These are phyloP conservation scores for Clitopilus passeckerianus DNA, from an alignment of 768 basidiomycete genomes.

Conservation along the genomic window DNA sequence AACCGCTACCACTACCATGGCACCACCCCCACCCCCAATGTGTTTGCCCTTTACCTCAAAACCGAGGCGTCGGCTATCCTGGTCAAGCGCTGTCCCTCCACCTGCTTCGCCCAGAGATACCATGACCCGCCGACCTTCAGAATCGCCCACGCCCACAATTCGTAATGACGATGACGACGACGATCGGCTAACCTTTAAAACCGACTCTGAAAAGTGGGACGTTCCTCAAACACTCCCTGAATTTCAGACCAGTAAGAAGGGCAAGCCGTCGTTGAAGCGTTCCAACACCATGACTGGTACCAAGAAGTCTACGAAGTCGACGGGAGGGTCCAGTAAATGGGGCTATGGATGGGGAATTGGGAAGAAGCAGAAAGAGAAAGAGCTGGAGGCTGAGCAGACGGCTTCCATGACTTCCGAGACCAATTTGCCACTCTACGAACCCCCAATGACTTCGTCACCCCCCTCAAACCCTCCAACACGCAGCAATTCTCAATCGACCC, in stretches of 20 bases:
- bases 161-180: slow-evolving; percentile 34
- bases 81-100: slow-evolving; percentile 35
- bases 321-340: slow-evolving; percentile 38
- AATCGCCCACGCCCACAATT: neutral
- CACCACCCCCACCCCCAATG: slow-evolving; percentile 50
- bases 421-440: slow-evolving; percentile 34
- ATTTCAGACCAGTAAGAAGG: slow-evolving; percentile 28
- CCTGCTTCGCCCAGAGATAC: slow-evolving; percentile 30
- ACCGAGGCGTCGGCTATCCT: slow-evolving; percentile 41
- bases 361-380: slow-evolving; percentile 44
- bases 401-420: slow-evolving; percentile 22
- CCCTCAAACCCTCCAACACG: slow-evolving; percentile 28
- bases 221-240: slow-evolving; percentile 28
- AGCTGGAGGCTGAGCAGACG: slow-evolving; percentile 25
- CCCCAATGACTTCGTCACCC: slow-evolving; percentile 23
- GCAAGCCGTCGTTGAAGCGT: slow-evolving; percentile 37
- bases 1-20: slow-evolving; percentile 37
- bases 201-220: slow-evolving; percentile 61
- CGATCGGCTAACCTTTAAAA: slow-evolving; percentile 50
- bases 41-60: slow-evolving; percentile 58
- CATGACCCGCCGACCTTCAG: neutral
- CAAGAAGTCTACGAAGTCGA: slow-evolving; percentile 46
- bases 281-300: slow-evolving; percentile 54
- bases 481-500: slow-evolving; percentile 27
- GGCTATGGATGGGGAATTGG: slow-evolving; percentile 74